A percentile compares a stretch with the other conserved stretches of the same genome.
These are phyloP conservation scores for Sclerotinia nivalis DNA, from an alignment of 2,329 filamentous ascomycete species.

Conservation along the genomic window DNA sequence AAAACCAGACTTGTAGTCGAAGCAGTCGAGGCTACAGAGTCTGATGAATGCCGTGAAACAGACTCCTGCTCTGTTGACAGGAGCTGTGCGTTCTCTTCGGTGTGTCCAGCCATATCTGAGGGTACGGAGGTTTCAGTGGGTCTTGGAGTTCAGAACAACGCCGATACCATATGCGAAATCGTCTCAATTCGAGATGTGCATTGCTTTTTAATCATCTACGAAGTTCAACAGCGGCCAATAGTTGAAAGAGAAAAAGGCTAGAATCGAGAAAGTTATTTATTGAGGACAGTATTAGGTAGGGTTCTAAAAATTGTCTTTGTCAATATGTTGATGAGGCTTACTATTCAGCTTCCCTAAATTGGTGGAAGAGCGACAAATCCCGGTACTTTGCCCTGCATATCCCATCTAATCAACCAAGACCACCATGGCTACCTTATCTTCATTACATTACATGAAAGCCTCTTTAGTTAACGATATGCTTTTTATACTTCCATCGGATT, in stretches of 20 bases:
- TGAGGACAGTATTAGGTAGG: slow-evolving; percentile 7
- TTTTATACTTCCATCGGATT: background rate
- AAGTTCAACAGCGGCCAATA: background rate
- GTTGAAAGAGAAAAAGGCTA: slow-evolving; percentile 1
- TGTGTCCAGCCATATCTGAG: slow-evolving; percentile 37
- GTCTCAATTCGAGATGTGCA: slow-evolving; percentile 7
- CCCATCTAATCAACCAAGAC: background rate
- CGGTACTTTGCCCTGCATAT: background rate
- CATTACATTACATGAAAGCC: background rate
- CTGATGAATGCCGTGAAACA: slow-evolving; percentile 35
- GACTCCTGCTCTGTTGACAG: slow-evolving; percentile 31
- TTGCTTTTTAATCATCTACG: slow-evolving; percentile 3
- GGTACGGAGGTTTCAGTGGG: slow-evolving; percentile 30
- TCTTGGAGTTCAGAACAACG: slow-evolving; percentile 18
- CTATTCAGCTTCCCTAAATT: slow-evolving; percentile 16
- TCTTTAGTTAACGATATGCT: background rate
- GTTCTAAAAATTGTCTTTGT: slow-evolving; percentile 19
- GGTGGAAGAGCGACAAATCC: slow-evolving; percentile 2
- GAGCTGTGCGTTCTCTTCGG: slow-evolving; percentile 37
- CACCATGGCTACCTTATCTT: background rate
- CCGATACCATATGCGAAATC: slow-evolving; percentile 8
- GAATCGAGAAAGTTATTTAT: background rate
- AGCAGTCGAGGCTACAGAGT: slow-evolving; percentile 66
- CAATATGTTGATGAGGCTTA: slow-evolving; percentile 7
- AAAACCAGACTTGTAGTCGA: slow-evolving; percentile 83